Conservation (phyloP, 441 rosid genomes). For the Populus tomentosa region DNA sequence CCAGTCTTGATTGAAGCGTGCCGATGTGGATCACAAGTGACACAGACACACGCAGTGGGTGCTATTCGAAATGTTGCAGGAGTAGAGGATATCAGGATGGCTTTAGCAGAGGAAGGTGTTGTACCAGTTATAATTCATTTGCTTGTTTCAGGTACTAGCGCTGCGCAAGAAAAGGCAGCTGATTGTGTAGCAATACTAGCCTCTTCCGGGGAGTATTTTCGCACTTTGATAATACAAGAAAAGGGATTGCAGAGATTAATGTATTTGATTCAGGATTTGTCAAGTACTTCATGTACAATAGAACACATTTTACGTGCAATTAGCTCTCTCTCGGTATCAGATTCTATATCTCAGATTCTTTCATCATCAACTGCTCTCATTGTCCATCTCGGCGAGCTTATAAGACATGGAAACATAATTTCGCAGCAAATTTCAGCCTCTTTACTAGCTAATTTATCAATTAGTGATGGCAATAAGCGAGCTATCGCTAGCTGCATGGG, state of each 20-base stretch:
- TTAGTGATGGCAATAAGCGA: conserved; percentile 71
- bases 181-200: conserved; percentile 47
- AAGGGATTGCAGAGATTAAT: conserved; percentile 55
- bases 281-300: conserved; percentile 34
- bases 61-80: conserved; percentile 55
- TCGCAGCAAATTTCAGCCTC: conserved; percentile 57
- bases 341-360: conserved; percentile 30
- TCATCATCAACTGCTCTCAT: conserved; percentile 60
- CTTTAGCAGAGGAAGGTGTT: conserved; percentile 68
- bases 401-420: conserved; percentile 45
- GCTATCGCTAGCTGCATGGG: conserved; percentile 53
- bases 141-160: conserved; percentile 32
- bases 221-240: conserved; percentile 51
- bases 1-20: conserved; percentile 57
- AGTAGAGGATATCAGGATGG: conserved; percentile 49
- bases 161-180: conserved; percentile 48
- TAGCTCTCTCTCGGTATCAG: conserved; percentile 36
- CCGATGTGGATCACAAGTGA: conserved; percentile 45
- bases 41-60: conserved; percentile 50
- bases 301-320: conserved; percentile 53
- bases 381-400: conserved; percentile 50
- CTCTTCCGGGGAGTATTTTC: conserved; percentile 56
- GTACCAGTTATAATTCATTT: conserved; percentile 54
- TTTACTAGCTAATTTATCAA: conserved; percentile 36
- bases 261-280: conserved; percentile 36